Evolutionary conservation across 495 filamentous ascomycete genomes (phyloP).

Genomic region (Cryomyces antarcticus): DNA sequence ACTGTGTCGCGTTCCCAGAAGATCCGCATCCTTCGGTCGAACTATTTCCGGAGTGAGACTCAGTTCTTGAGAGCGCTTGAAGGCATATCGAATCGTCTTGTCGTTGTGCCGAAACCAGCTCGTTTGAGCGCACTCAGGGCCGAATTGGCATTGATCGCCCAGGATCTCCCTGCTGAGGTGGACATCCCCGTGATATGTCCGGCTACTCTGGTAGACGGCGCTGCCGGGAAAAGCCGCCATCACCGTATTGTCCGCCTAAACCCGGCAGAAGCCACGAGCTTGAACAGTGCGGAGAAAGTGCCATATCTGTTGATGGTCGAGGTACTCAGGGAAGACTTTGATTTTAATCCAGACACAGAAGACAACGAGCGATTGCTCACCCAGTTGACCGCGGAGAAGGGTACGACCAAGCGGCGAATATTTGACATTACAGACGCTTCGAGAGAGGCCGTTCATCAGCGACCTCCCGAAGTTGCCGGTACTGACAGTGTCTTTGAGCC

Average conservation of each 20-base stretch:
- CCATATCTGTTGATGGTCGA: conserved; percentile 62
- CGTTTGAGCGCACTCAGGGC: conserved; percentile 55
- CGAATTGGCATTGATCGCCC: conserved; percentile 50
- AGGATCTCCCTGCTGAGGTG: conserved; percentile 54
- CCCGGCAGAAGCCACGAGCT: conserved; percentile 54
- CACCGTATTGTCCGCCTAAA: conserved; percentile 58
- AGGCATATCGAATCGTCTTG: conserved; percentile 56
- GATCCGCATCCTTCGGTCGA: conserved; percentile 40
- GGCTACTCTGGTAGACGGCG: conserved; percentile 40
- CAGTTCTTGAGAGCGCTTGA: conserved; percentile 52
- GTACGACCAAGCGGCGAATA: conserved; percentile 33
- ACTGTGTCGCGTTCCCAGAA: conserved; percentile 35
- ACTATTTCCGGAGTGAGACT: conserved; percentile 56
- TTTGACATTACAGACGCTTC: conserved; percentile 44
- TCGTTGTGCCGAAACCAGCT: conserved; percentile 52
- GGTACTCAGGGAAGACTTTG: conserved; percentile 51
- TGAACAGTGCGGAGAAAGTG: conserved; percentile 63
- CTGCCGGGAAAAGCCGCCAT: conserved; percentile 41
- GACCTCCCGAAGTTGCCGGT: conserved; percentile 20
- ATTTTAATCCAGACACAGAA: conserved; percentile 45
- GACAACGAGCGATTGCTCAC: conserved; percentile 42
- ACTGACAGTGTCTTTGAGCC: conserved; percentile 63
- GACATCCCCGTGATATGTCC: conserved; percentile 61
- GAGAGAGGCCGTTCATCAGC: conserved; percentile 16
- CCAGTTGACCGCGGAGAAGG: conserved; percentile 40